Conservation (phyloP, 768 basidiomycete species). For the Roridomyces roridus region DNA sequence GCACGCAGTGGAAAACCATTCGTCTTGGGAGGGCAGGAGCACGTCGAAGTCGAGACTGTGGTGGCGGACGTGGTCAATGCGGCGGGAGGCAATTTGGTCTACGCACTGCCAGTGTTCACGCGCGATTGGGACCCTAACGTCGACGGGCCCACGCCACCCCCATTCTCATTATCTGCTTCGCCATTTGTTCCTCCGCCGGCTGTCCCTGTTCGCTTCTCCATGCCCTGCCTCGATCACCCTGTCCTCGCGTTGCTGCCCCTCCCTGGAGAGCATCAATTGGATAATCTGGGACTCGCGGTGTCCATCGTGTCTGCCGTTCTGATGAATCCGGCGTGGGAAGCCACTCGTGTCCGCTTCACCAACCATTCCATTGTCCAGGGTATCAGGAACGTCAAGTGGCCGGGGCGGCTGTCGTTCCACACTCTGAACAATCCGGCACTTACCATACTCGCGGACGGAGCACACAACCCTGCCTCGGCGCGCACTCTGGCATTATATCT, state of each 20-base stretch:
- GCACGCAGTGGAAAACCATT: slow-evolving; percentile 66
- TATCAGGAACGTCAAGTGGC: slow-evolving; percentile 70
- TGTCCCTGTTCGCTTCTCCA: slow-evolving; percentile 47
- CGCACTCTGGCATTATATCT: slow-evolving; percentile 71
- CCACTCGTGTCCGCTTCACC: slow-evolving; percentile 47
- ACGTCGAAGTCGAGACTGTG: slow-evolving; percentile 52
- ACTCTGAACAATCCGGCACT: slow-evolving; percentile 28
- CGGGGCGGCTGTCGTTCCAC: slow-evolving; percentile 83
- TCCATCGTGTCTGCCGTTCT: slow-evolving; percentile 65
- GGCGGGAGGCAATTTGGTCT: slow-evolving; percentile 49
- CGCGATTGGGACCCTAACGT: slow-evolving; percentile 39
- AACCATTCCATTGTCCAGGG: slow-evolving; percentile 59
- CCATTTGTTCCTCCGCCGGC: slow-evolving; percentile 42
- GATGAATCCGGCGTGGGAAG: slow-evolving; percentile 40
- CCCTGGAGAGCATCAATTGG: slow-evolving; percentile 82
- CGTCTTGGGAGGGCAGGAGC: slow-evolving; percentile 68
- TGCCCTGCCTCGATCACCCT: slow-evolving; percentile 50
- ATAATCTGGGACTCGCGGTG: slow-evolving; percentile 79
- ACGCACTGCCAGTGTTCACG: slow-evolving; percentile 41
- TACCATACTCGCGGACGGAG: slow-evolving; percentile 85
- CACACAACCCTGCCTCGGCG: slow-evolving; percentile 89
- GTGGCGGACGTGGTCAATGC: slow-evolving; percentile 49
- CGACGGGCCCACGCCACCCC: slow-evolving; percentile 38
- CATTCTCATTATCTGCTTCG: slow-evolving; percentile 39
- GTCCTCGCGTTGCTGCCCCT: slow-evolving; percentile 66